These are phyloP conservation scores for Teunomyces lycoperdinae DNA, from an alignment of 805 yeast species.

Conservation along the genomic window DNA sequence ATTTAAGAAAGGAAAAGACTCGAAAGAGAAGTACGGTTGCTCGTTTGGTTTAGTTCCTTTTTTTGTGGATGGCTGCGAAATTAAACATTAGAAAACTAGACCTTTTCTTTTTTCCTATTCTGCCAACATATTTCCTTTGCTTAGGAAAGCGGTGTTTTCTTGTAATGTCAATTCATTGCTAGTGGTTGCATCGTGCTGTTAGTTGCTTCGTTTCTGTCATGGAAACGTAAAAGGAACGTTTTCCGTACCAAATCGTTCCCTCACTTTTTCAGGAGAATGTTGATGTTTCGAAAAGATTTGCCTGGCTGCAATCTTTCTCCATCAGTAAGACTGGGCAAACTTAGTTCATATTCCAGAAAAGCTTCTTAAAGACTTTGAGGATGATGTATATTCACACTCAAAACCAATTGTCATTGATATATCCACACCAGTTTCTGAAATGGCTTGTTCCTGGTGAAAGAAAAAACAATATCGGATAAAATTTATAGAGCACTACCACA, in stretches of 20 bases:
- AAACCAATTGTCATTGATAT: background rate
- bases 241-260: background rate
- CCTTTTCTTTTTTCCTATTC: too few relatives aligned
- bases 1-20: slow-evolving; percentile 15
- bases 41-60: slow-evolving; percentile 6
- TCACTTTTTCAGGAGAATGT: background rate
- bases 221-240: too few relatives aligned
- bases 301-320: background rate
- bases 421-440: background rate
- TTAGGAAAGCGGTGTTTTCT: too few relatives aligned
- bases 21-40: slow-evolving; percentile 7
- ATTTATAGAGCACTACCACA: too few relatives aligned
- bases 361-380: too few relatives aligned
- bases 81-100: too few relatives aligned
- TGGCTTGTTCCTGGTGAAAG: background rate
- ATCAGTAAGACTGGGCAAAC: background rate
- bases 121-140: too few relatives aligned
- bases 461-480: too few relatives aligned
- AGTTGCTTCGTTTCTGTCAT: too few relatives aligned
- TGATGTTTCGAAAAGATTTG: background rate
- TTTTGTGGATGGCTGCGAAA: slow-evolving; percentile 1
- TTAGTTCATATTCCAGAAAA: background rate
- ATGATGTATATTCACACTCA: too few relatives aligned
- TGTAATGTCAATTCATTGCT: too few relatives aligned
- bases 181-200: too few relatives aligned